Percentiles rank a stretch among this genome's conserved stretches.
phyloP scores from a whole-genome alignment of 495 filamentous ascomycete genomes.

The Podospora anserina region DNA sequence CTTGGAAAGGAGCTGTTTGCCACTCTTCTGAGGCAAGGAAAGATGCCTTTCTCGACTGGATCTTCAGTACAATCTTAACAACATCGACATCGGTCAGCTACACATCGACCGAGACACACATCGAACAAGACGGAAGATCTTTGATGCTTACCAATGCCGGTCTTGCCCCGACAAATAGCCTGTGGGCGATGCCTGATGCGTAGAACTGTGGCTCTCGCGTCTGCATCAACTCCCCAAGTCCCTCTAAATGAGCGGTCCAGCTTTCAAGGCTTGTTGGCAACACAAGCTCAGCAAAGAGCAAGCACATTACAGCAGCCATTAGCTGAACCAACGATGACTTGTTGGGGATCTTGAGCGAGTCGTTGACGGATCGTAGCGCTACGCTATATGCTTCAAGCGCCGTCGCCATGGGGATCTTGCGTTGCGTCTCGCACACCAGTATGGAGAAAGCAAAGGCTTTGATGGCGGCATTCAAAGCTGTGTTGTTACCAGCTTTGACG shows the following conservation, averaged over 20 bases:
- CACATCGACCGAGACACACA: neutral
- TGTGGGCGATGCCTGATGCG: constrained; percentile 30
- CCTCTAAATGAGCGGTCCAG: constrained; percentile 33
- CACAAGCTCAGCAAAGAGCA: constrained; percentile 36
- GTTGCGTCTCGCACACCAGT: constrained; percentile 16
- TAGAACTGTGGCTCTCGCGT: constrained; percentile 27
- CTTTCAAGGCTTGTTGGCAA: constrained; percentile 27
- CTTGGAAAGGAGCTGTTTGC: constrained; percentile 31
- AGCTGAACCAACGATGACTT: constrained; percentile 19
- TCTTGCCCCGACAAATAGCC: constrained; percentile 37
- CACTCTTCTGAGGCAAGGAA: constrained; percentile 32
- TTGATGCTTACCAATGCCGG: constrained; percentile 30
- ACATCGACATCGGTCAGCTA: neutral
- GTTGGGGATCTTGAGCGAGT: constrained; percentile 20
- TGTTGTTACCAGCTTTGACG: constrained; percentile 8
- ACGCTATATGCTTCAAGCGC: constrained; percentile 27
- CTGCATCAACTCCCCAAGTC: constrained; percentile 30
- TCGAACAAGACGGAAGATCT: neutral
- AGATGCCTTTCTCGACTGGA: constrained; percentile 18
- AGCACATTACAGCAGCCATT: constrained; percentile 39
- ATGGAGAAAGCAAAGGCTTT: constrained; percentile 33
- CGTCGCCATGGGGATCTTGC: constrained; percentile 10
- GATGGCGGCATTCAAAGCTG: constrained; percentile 28
- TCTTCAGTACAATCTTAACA: constrained; percentile 23
- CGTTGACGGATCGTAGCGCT: constrained; percentile 31